Base-by-base conservation (phyloP, 2,329 filamentous ascomycete genomes). In the Sclerotinia trifoliorum region DNA sequence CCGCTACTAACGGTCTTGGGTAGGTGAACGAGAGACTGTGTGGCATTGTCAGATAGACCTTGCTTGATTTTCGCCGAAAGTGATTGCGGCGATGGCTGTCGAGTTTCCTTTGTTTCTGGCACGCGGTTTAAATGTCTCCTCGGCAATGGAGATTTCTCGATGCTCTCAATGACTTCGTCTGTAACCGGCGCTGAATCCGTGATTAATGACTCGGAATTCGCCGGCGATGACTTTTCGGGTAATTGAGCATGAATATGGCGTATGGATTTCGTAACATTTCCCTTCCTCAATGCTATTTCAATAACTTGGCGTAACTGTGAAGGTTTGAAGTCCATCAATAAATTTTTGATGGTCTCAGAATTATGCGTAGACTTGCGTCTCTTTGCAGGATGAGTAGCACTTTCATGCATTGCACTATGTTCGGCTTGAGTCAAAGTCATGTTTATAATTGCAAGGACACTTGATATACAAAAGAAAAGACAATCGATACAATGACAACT, bases 211-310 rank as follows among this genome's bases (percentile, higher is more conserved):
- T 32, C 11, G 17, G 13, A 24, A 10, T 44, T 24, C 21, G 29
- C 3, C 10, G 26, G 17, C 3, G 24, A 7, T 4, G 5, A 19
- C 32, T 61, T 39, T 32, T 13, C 5, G 21, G 44, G 55, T 19
- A 46, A 54, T 54, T 39, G 35, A 21, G 57, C 57, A 52, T 67
- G 56, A 29, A 52, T 67, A 52, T 67, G n/a, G 5, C 26, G 48
- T 63, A 67, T 63, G 8, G 1, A 67, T 63, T 51, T 55, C 7
- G 19, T 42, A 15, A 67, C 21, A 35, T 55, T 51, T 5, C 57
- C 65, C 15, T 58, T 42, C 5, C 55, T 55, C 49, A 63, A 26
- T 6, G 49, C 49, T 15, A 63, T 15, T 19, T 55, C 21, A 24
- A 67, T 61, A 2, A 67, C 57, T 54, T 39, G 15, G 5, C 65